A percentile compares a stretch with the other conserved stretches of the same genome.
Conservation (phyloP, 805 yeast genomes). For the Candida endomychidarum region DNA sequence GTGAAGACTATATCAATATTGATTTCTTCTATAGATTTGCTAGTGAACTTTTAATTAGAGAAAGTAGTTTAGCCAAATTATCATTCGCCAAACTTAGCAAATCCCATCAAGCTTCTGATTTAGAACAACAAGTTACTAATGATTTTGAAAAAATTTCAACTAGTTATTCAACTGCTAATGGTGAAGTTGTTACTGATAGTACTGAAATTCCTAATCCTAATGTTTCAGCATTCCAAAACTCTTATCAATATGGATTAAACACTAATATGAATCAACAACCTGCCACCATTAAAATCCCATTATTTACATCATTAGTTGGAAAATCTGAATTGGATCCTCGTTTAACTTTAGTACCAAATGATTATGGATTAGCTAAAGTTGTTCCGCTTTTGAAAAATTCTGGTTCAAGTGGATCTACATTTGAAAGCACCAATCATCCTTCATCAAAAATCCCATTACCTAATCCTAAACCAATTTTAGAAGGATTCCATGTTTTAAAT, state of each 20-base stretch:
- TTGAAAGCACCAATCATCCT: slow-evolving; percentile 32
- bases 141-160: slow-evolving; percentile 64
- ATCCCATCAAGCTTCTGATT: slow-evolving; percentile 8
- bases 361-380: slow-evolving; percentile 64
- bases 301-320: slow-evolving; percentile 71
- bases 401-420: slow-evolving; percentile 22
- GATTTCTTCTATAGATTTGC: slow-evolving; percentile 65
- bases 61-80: slow-evolving; percentile 48
- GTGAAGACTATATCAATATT: slow-evolving; percentile 47
- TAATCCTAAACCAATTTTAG: slow-evolving; percentile 33
- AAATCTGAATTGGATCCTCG: slow-evolving; percentile 78
- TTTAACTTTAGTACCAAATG: slow-evolving; percentile 64
- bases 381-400: slow-evolving; percentile 46
- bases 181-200: slow-evolving; percentile 54
- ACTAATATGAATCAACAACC: slow-evolving; percentile 18
- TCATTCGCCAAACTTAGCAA: slow-evolving; percentile 13
- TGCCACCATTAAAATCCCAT: slow-evolving; percentile 66
- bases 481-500: slow-evolving; percentile 43
- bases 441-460: slow-evolving; percentile 36
- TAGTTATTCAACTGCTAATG: slow-evolving; percentile 49
- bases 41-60: slow-evolving; percentile 63
- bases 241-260: slow-evolving; percentile 9
- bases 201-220: slow-evolving; percentile 33
- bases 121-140: slow-evolving; percentile 46
- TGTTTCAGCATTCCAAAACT: slow-evolving; percentile 16